These are phyloP conservation scores for Penicillium pancosmium DNA, from an alignment of 495 filamentous ascomycete species.

Conservation along the genomic window DNA sequence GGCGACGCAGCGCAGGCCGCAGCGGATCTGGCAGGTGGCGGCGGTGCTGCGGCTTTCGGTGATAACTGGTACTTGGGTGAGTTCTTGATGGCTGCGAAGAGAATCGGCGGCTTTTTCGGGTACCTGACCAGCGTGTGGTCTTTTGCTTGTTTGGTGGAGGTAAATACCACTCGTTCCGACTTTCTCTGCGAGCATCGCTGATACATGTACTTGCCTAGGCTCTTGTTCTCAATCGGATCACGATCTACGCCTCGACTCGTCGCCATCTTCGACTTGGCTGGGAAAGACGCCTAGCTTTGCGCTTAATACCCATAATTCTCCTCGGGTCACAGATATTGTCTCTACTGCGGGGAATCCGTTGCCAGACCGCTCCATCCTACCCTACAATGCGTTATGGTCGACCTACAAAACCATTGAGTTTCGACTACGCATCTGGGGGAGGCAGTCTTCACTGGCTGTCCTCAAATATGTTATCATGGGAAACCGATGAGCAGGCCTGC, in stretches of 20 bases:
- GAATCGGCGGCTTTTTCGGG: conserved; percentile 84
- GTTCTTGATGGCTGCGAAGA: conserved; percentile 47
- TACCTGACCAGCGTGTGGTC: conserved; percentile 96
- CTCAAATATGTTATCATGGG: conserved; percentile 68
- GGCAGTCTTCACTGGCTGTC: conserved; percentile 70
- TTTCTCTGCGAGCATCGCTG: not conserved
- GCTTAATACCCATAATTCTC: conserved; percentile 74
- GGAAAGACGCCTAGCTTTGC: conserved; percentile 70
- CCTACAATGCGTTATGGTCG: conserved; percentile 72
- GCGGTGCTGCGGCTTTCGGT: conserved; percentile 31
- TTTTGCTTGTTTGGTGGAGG: conserved; percentile 77
- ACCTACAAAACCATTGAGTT: conserved; percentile 61
- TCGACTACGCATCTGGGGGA: conserved; percentile 74
- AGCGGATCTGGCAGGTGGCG: conserved; percentile 29
- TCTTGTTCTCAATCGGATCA: conserved; percentile 85
- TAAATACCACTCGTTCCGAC: conserved; percentile 30
- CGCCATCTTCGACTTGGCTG: conserved; percentile 72
- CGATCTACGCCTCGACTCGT: conserved; percentile 88
- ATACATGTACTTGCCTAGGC: conserved; percentile 46
- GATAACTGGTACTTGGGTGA: conserved; percentile 39
- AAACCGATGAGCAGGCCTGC: conserved; percentile 70
- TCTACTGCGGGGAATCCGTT: conserved; percentile 84
- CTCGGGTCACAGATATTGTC: conserved; percentile 67
- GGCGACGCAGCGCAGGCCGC: conserved; percentile 32
- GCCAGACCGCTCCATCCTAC: conserved; percentile 85